Conservation (phyloP, 2,329 filamentous ascomycete genomes). For the Septoria petroselini region DNA sequence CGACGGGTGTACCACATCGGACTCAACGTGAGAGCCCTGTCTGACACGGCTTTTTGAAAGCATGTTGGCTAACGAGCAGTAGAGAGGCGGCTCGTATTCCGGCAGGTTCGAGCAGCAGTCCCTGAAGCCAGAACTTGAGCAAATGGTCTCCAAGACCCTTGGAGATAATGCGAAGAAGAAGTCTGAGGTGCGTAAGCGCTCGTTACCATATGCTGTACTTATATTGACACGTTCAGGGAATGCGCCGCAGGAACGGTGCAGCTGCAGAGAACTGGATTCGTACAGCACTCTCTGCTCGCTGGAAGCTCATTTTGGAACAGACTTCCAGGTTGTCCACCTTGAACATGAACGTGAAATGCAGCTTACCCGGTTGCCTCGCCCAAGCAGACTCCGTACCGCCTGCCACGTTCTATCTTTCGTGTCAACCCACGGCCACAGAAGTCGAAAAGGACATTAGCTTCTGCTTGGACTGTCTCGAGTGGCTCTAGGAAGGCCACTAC, state of each 20-base stretch:
- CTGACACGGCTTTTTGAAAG: too few relatives aligned
- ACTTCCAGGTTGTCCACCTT: neutral
- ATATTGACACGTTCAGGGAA: conserved; percentile 9
- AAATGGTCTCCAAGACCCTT: conserved; percentile 1
- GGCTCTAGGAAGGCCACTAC: conserved; percentile 22
- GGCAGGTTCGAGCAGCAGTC: conserved; percentile 18
- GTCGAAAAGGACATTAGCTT: conserved; percentile 13
- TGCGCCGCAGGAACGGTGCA: conserved; percentile 34
- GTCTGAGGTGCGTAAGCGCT: conserved; percentile 3
- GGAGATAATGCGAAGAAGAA: conserved; percentile 4
- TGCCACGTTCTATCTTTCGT: conserved; percentile 10
- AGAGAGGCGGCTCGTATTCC: conserved; percentile 20
- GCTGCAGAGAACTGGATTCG: conserved; percentile 28
- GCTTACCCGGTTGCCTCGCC: conserved; percentile 14
- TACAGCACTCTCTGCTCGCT: conserved; percentile 5
- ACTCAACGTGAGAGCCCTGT: conserved; percentile 12
- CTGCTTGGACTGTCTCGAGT: conserved; percentile 25
- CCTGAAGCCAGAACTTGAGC: conserved; percentile 1
- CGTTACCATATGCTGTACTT: neutral
- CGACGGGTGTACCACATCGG: conserved; percentile 23
- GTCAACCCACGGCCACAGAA: conserved; percentile 2
- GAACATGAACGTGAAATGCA: conserved; percentile 2
- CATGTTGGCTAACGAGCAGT: conserved; percentile 3
- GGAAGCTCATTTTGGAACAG: conserved; percentile 10
- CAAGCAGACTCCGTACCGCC: conserved; percentile 11